A percentile compares a stretch with the other conserved stretches of the same genome.
Conservation (phyloP, 192 early-diverging fungal genomes). For the Rhizoclosmatium sp. region DNA sequence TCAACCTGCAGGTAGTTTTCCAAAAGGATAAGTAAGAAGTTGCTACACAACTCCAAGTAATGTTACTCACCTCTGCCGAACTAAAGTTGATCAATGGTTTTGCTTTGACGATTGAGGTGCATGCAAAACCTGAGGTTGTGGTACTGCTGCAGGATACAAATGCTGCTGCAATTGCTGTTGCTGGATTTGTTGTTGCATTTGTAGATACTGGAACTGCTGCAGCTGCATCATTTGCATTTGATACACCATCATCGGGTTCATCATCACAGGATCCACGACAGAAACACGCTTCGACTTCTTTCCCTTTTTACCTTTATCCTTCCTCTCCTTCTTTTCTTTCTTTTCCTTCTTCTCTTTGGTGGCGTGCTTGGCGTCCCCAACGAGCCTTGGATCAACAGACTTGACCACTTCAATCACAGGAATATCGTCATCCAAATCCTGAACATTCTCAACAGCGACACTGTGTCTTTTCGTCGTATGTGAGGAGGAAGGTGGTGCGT, state of each 20-base stretch:
- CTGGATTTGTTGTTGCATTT: background rate
- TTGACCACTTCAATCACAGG: background rate
- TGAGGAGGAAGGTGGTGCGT: too few relatives aligned
- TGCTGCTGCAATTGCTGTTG: constrained; percentile 1
- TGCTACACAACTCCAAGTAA: background rate
- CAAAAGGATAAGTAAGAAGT: background rate
- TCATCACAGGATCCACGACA: background rate
- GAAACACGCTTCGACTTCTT: too few relatives aligned
- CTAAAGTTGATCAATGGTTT: background rate
- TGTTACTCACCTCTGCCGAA: background rate
- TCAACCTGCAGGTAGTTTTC: background rate
- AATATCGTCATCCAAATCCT: background rate
- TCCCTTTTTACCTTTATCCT: background rate
- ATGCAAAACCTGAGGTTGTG: background rate
- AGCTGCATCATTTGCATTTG: constrained; percentile 18
- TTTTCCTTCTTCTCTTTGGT: background rate
- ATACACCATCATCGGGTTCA: constrained; percentile 2
- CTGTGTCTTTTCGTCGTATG: too few relatives aligned
- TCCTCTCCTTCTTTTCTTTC: background rate
- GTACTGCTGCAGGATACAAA: background rate
- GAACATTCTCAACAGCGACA: background rate
- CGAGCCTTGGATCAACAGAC: background rate
- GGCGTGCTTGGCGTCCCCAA: background rate
- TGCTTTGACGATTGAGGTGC: background rate
- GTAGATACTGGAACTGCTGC: background rate